Percentiles rank a stretch among this genome's conserved stretches.
Evolutionary conservation across 768 basidiomycete species (phyloP).

Genomic region (Pisolithus albus): DNA sequence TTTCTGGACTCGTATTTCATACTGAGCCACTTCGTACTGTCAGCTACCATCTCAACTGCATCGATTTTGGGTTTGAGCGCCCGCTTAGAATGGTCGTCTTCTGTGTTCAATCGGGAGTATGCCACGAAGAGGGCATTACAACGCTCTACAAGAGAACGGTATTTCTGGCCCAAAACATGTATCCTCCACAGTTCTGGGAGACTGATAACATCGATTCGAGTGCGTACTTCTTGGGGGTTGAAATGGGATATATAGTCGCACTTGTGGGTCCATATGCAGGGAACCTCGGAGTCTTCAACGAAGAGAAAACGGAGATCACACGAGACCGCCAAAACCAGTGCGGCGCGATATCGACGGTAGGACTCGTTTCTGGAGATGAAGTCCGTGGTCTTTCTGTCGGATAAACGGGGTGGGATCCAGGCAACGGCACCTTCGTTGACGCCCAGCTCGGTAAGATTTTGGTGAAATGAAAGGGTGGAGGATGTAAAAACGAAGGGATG

Average conservation of each 20-base stretch:
- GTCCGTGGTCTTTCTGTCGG: no score
- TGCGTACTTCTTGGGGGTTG: conserved; percentile 55
- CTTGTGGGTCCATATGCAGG: conserved; percentile 94
- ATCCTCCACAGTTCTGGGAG: conserved; percentile 88
- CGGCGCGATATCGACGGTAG: no score
- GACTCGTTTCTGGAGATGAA: no score
- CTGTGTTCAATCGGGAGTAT: conserved; percentile 60
- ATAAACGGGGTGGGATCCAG: no score
- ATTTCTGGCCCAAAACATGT: conserved; percentile 82
- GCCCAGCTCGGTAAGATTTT: no score
- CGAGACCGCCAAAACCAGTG: conserved; percentile 54
- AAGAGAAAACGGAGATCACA: conserved; percentile 77
- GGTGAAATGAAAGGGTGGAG: no score
- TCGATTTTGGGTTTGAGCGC: conserved; percentile 64
- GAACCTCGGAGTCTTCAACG: conserved; percentile 82
- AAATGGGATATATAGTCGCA: conserved; percentile 85
- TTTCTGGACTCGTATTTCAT: conserved; percentile 79
- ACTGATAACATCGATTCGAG: conserved; percentile 62
- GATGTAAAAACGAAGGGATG: no score
- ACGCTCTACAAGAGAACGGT: conserved; percentile 77
- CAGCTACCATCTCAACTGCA: conserved; percentile 83
- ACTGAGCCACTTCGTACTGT: conserved; percentile 84
- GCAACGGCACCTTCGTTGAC: no score
- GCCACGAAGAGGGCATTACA: conserved; percentile 53
- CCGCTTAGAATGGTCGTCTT: conserved; percentile 71